Conservation (phyloP, 2,329 filamentous ascomycete species). For the Exophiala calicioides region DNA sequence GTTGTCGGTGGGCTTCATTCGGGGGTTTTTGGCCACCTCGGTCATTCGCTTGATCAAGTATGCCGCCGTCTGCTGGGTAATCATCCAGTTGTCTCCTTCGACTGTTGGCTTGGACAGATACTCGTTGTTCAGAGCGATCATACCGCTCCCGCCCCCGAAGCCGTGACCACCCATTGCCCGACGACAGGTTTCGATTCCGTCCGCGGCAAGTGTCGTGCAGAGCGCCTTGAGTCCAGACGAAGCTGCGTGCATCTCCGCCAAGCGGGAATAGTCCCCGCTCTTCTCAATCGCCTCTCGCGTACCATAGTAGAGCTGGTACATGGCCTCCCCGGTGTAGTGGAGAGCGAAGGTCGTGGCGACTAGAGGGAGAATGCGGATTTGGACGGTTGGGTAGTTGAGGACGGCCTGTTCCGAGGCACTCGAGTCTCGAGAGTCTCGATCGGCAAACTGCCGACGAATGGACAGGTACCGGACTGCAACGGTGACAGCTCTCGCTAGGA, state of each 20-base stretch:
- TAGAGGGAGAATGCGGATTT: slow-evolving; percentile 55
- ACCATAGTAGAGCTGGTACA: slow-evolving; percentile 52
- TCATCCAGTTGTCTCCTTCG: slow-evolving; percentile 61
- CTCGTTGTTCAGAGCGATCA: slow-evolving; percentile 54
- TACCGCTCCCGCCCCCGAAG: slow-evolving; percentile 54
- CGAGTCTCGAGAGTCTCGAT: slow-evolving; percentile 46
- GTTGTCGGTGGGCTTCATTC: slow-evolving; percentile 37
- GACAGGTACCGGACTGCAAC: slow-evolving; percentile 54
- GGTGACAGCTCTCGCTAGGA: slow-evolving; percentile 56
- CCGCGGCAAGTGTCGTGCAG: slow-evolving; percentile 55
- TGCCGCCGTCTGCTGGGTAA: slow-evolving; percentile 54
- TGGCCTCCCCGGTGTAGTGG: slow-evolving; percentile 47
- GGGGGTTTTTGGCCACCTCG: slow-evolving; percentile 40
- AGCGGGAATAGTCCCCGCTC: slow-evolving; percentile 50
- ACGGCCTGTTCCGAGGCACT: slow-evolving; percentile 48
- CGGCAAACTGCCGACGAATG: slow-evolving; percentile 52
- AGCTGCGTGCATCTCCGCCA: slow-evolving; percentile 56
- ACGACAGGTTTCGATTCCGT: slow-evolving; percentile 57
- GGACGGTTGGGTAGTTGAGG: slow-evolving; percentile 57
- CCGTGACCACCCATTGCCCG: slow-evolving; percentile 57
- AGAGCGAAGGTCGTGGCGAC: slow-evolving; percentile 56
- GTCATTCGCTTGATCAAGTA: slow-evolving; percentile 57
- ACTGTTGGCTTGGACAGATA: slow-evolving; percentile 57
- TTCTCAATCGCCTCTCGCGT: slow-evolving; percentile 50
- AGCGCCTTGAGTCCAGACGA: slow-evolving; percentile 57